Evolutionary conservation across 2,329 filamentous ascomycete species (phyloP), one percentile per base, ranked within the genome.

Genomic region (Colletotrichum melonis): DNA sequence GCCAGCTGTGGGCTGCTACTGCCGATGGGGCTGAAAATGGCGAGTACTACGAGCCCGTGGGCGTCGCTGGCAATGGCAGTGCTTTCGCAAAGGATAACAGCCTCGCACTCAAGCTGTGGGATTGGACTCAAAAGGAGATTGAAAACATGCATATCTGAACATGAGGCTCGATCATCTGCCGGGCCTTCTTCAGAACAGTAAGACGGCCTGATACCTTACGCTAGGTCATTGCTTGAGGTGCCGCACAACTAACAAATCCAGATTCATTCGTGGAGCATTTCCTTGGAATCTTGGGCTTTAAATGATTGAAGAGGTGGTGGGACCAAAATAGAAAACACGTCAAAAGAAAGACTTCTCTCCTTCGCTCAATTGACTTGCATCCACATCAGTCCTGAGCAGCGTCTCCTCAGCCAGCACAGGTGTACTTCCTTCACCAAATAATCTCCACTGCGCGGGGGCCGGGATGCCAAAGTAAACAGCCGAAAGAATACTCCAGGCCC

Each of bases 401-500:
- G 81, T 83, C 67, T 78, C 81, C 35, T 70, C 67, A 0, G 81
- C 82, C 63, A 83, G 74, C 42, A 77, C 76, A 16, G 77, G 64
- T 54, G 77, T 80, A 0, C 74, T 76, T 7, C 81, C 81, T 8
- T 81, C 64, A 3, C 82, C 82, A 63, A 78, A 79, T 12, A 83
- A 68, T 42, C 82, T 76, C 78, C 81, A 84, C 74, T 82, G 80
- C 24, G 81, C 82, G 9, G 78, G 78, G 19, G 78, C 79, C n/a
- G 79, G 79, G 4, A 83, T 75, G 35, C 81, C 80, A 64, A 83
- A 82, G 75, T 82, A 83, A 38, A 84, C 80, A 3, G 80, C 78
- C 12, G 74, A 77, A 24, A 83, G 73, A 3, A 82, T 75, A 22
- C 73, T 74, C 24, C 80, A 63, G 1, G 79, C 78, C n/a, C 67